These are phyloP conservation scores for Vickermania spadyakhi DNA, from an alignment of 208 protist species.

Conservation along the genomic window DNA sequence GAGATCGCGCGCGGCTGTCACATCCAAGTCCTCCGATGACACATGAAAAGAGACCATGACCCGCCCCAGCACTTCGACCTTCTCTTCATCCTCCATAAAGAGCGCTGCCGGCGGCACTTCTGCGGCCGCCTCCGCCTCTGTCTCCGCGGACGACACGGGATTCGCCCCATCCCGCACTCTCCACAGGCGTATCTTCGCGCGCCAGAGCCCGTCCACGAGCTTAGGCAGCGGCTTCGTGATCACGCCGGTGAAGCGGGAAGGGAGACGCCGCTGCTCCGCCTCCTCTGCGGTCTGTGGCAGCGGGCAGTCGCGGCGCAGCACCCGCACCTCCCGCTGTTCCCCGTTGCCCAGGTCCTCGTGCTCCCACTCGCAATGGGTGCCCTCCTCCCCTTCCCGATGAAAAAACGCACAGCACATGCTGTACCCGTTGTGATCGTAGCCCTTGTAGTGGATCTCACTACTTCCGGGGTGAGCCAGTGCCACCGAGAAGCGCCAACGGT, in stretches of 20 bases:
- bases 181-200: not conserved
- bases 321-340: not conserved
- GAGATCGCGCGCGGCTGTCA: constrained; percentile 26
- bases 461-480: constrained; percentile 18
- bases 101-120: not conserved
- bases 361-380: constrained; percentile 23
- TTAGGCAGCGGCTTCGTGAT: constrained; percentile 62
- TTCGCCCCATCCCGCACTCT: not conserved
- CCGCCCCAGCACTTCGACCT: not conserved
- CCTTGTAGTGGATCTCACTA: constrained; percentile 63
- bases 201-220: constrained; percentile 11
- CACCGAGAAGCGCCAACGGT: constrained; percentile 46
- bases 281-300: not conserved
- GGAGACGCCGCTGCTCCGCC: not conserved
- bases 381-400: not conserved
- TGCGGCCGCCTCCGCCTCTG: not conserved
- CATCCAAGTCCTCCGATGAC: constrained; percentile 43
- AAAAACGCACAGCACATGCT: constrained; percentile 72
- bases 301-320: not conserved
- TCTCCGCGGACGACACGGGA: not conserved
- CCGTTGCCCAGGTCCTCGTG: constrained; percentile 7
- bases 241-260: constrained; percentile 16
- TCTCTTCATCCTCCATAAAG: not conserved
- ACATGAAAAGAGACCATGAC: constrained; percentile 10
- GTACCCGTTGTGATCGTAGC: constrained; percentile 63